Base-by-base conservation (phyloP, 306 rosid genomes). In the Chamaecrista fasciculata region DNA sequence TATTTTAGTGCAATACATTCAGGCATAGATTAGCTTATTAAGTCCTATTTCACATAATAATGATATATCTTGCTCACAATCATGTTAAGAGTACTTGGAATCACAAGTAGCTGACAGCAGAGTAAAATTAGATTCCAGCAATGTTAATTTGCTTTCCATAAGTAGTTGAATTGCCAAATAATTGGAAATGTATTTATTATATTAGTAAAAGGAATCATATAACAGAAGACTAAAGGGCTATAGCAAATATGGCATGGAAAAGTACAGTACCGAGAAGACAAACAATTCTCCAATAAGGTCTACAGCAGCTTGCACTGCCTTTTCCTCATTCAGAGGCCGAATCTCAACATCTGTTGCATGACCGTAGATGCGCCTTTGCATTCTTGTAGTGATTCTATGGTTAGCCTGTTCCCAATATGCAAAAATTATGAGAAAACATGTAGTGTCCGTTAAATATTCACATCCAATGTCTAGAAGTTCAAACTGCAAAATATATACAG, bases 261-360 rank as follows among this genome's bases (percentile, higher is more conserved):
- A 18, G 42, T 47, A 68, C 24, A 69, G 33, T 85, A 93, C 98
- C 80, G 85, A 50, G 85, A 94, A 90, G 76, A 94, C 89, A 52
- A 94, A 94, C 79, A 85, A 9, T 84, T 94, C 98, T 44, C 97
- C 98, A 11, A 94, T 85, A 65, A 94, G 96, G 72, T 94, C 97
- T 60, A 85, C 96, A 12, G 97, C 96, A 67, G 88, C 83, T 61
- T 90, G 96, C 71, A 94, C 89, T 5, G 98, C 98, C 68, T 88
- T 94, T 48, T 94, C 98, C 79, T 94, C 97, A 31, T 94, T 83
- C 82, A 94, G 66, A 34, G 98, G 98, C 16, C 96, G 97, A 78
- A 94, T 88, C 72, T 80, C 90, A 19, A 86, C 96, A 69, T 90
- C 87, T 0, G 96, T 90, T 47, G 96, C 94, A 56, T 85, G 97